Evolutionary conservation across 192 early-diverging fungal genomes (phyloP), one percentile per base, ranked within the genome.

Genomic region (Rhizoclosmatium globosum): DNA sequence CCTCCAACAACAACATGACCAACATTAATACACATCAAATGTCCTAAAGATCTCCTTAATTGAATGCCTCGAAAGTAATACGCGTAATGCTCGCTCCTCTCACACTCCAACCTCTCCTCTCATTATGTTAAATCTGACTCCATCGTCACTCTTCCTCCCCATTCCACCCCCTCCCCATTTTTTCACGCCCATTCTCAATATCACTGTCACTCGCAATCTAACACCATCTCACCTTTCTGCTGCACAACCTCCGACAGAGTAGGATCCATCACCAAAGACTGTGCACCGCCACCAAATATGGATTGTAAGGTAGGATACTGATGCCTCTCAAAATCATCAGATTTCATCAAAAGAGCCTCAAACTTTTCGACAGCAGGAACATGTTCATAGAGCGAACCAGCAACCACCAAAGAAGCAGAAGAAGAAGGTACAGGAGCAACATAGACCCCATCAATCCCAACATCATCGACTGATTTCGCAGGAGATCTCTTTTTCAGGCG

Each of bases 401-500:
- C 6, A 6, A 48, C 0, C n/a, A n/a, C n/a, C n/a, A n/a, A n/a
- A 2, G 57, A n/a, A 11, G 15, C 61, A 15, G 11, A 41, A 17
- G 56, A 0, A 17, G 38, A 38, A 38, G 7, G 38, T 44, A 48
- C 41, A 6, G 77, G 68, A 47, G 78, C 74, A 67, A 71, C 61
- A 84, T 86, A 93, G 19, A 82, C 87, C 3, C 90, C 89, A 77
- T 93, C 92, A 56, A 94, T 89, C 2, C 93, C 93, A 38, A 88
- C 75, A 78, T 93, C 91, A 2, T 61, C 45, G 0, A 74, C 62
- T n/a, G 69, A 73, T 1, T 45, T 77, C 17, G 92, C 89, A 0
- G 71, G n/a, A 9, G 88, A 82, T 23, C 91, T 74, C 65, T 85
- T 89, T 68, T 89, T 92, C 42, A 94, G 78, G 3, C 87, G 76